Percentiles rank a stretch among this genome's conserved stretches.
Evolutionary conservation across 768 basidiomycete species (phyloP).

Genomic region (Auricularia sp.): DNA sequence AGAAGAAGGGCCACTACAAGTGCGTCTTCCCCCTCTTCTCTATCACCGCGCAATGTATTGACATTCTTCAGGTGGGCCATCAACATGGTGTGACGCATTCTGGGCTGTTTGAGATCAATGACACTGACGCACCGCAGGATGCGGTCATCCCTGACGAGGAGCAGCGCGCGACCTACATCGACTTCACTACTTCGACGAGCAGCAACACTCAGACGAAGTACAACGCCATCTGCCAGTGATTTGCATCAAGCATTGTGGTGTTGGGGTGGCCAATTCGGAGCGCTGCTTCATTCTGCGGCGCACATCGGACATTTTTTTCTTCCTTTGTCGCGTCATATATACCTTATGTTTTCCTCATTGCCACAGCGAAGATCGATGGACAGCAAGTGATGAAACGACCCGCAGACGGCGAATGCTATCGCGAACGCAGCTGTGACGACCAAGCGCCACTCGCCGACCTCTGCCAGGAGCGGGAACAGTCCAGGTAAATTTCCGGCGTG

Average conservation of each 20-base stretch:
- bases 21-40: background rate
- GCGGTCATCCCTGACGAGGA: background rate
- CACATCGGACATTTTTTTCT: too few relatives aligned
- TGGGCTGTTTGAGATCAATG: background rate
- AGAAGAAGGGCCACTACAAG: background rate
- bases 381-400: too few relatives aligned
- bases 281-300: too few relatives aligned
- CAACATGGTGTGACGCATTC: background rate
- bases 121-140: background rate
- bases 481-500: too few relatives aligned
- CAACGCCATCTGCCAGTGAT: background rate
- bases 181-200: background rate
- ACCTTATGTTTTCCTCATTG: too few relatives aligned
- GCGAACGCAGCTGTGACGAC: too few relatives aligned
- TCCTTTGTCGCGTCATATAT: too few relatives aligned
- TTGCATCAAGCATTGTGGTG: background rate
- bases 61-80: background rate
- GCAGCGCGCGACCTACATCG: background rate
- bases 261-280: too few relatives aligned
- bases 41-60: background rate
- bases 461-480: too few relatives aligned
- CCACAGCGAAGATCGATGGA: too few relatives aligned
- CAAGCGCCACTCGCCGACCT: too few relatives aligned
- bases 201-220: background rate
- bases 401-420: too few relatives aligned